Conservation (phyloP, 2,329 filamentous ascomycete species). For the Calycina herbarum region DNA sequence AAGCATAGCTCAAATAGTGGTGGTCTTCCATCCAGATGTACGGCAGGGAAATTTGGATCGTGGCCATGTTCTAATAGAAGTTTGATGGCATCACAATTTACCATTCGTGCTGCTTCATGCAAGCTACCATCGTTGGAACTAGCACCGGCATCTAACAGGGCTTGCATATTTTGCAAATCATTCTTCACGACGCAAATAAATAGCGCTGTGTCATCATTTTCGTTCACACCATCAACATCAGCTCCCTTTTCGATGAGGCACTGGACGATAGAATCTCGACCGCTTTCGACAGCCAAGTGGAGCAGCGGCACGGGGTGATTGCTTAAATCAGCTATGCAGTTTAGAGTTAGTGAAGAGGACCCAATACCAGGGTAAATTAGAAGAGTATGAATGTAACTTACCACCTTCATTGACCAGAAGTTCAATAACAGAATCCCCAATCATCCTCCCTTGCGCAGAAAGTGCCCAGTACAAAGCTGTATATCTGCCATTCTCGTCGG, state of each 20-base stretch:
- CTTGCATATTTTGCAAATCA: slow-evolving; percentile 55
- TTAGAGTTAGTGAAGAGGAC: background rate
- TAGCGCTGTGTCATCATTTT: slow-evolving; percentile 11
- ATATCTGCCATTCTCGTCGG: slow-evolving; percentile 5
- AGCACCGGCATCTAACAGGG: slow-evolving; percentile 56
- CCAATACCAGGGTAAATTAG: slow-evolving; percentile 52
- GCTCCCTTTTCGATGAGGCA: slow-evolving; percentile 12
- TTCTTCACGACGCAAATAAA: slow-evolving; percentile 41
- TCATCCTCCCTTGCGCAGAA: slow-evolving; percentile 61
- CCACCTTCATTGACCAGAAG: slow-evolving; percentile 51
- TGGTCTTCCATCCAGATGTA: slow-evolving; percentile 60
- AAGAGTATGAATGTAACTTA: slow-evolving; percentile 27
- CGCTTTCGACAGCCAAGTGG: slow-evolving; percentile 14
- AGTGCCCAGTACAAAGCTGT: slow-evolving; percentile 62
- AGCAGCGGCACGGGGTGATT: slow-evolving; percentile 14
- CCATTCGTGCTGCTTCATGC: slow-evolving; percentile 62
- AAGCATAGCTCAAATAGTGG: slow-evolving; percentile 64
- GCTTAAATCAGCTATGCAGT: slow-evolving; percentile 41
- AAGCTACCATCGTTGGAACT: slow-evolving; percentile 67
- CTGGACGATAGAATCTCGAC: slow-evolving; percentile 7
- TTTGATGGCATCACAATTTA: slow-evolving; percentile 56
- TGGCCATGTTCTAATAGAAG: slow-evolving; percentile 57
- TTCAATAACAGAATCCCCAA: slow-evolving; percentile 58
- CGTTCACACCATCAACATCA: slow-evolving; percentile 14
- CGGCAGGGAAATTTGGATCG: slow-evolving; percentile 63